Conservation (phyloP, 257 asterid genomes). For the Penstemon eatonii region DNA sequence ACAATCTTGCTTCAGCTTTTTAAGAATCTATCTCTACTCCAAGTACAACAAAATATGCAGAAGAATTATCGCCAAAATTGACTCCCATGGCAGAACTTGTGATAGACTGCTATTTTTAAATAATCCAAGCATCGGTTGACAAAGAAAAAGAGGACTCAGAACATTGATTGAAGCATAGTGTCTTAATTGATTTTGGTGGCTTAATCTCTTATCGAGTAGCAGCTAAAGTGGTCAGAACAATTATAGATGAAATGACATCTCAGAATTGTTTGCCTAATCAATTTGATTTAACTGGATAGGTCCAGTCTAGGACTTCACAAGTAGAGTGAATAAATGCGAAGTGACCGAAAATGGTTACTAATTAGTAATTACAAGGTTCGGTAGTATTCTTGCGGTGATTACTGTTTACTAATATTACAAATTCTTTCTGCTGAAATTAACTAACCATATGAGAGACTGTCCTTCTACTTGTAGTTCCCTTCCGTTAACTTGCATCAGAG, state of each 20-base stretch:
- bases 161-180: no score
- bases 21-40: background rate
- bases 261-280: background rate
- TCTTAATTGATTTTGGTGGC: no score
- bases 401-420: background rate
- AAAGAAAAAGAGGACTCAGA: no score
- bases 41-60: constrained; percentile 12
- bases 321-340: background rate
- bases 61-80: background rate
- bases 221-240: background rate
- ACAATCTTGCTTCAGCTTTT: background rate
- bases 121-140: constrained; percentile 1
- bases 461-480: background rate
- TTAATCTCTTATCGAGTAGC: no score
- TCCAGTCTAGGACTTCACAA: background rate
- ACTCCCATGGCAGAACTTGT: background rate
- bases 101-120: background rate
- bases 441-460: background rate
- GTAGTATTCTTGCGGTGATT: background rate
- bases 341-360: background rate
- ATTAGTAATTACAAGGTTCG: background rate
- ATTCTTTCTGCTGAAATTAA: background rate
- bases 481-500: background rate
- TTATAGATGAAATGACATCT: background rate
- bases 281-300: background rate